Percentiles rank a stretch among this genome's conserved stretches.
Evolutionary conservation across 345 rosid species (phyloP).

Genomic region (Anastatica hierochuntica): DNA sequence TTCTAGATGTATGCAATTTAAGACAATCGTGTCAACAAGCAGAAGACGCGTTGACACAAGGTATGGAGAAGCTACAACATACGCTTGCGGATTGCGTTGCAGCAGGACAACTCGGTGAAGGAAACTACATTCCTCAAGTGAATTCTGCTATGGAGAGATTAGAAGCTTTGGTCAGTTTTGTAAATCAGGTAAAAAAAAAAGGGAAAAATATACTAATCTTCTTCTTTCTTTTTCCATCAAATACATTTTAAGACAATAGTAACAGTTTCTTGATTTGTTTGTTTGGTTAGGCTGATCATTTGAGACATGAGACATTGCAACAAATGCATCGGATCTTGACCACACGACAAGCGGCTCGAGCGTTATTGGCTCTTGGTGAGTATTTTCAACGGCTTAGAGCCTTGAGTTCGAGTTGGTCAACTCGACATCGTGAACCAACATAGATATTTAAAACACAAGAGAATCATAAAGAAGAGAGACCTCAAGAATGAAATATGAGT

Average conservation of each 20-base stretch:
- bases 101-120: slow-evolving; percentile 46
- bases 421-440: slow-evolving; percentile 47
- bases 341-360: slow-evolving; percentile 63
- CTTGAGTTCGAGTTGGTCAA: slow-evolving; percentile 61
- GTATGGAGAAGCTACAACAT: slow-evolving; percentile 83
- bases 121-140: slow-evolving; percentile 42
- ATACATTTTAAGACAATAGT: no score
- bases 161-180: slow-evolving; percentile 68
- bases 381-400: slow-evolving; percentile 68
- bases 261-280: no score
- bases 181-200: slow-evolving; percentile 80
- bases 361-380: slow-evolving; percentile 74
- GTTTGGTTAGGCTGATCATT: slow-evolving; percentile 98
- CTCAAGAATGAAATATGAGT: slow-evolving; percentile 4
- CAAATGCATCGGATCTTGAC: slow-evolving; percentile 74
- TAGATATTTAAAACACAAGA: background rate
- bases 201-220: no score
- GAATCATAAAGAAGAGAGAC: background rate
- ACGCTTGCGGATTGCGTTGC: slow-evolving; percentile 61
- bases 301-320: slow-evolving; percentile 72
- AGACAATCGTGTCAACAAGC: slow-evolving; percentile 86
- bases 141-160: slow-evolving; percentile 65
- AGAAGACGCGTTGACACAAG: slow-evolving; percentile 87
- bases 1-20: slow-evolving; percentile 42
- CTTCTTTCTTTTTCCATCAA: no score